Conservation (phyloP, 768 basidiomycete genomes). For the Coprinopsis cinerea region DNA sequence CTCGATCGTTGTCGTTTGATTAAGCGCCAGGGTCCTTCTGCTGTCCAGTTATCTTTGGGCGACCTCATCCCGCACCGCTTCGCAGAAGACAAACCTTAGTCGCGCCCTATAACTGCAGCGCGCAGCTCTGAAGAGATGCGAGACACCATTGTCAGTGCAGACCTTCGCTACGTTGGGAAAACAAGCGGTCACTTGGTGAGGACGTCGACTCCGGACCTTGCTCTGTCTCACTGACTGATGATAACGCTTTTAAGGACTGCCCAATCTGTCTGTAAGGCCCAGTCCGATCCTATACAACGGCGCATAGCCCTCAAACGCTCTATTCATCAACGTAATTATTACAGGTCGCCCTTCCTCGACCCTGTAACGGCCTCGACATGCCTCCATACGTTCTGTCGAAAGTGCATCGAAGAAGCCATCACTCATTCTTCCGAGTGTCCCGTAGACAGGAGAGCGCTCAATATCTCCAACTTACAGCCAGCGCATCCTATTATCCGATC, state of each 20-base stretch:
- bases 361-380: constrained; percentile 77
- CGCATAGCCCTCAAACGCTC: too few relatives aligned
- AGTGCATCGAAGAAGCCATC: constrained; percentile 71
- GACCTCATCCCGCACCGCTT: too few relatives aligned
- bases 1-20: too few relatives aligned
- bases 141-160: background rate
- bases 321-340: constrained; percentile 11
- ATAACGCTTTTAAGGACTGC: background rate
- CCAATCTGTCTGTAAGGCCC: too few relatives aligned
- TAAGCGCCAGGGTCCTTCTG: too few relatives aligned
- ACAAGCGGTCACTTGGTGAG: background rate
- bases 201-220: background rate
- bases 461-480: constrained; percentile 46
- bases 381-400: constrained; percentile 77
- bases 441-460: constrained; percentile 69
- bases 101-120: too few relatives aligned
- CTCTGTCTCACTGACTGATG: background rate
- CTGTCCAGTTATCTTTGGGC: too few relatives aligned
- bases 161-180: constrained; percentile 1
- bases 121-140: too few relatives aligned
- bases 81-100: too few relatives aligned
- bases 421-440: constrained; percentile 68
- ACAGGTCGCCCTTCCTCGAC: constrained; percentile 64
- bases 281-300: too few relatives aligned
- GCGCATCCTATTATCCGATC: constrained; percentile 72